Percentiles rank a stretch among this genome's conserved stretches.
Conservation (phyloP, 176 grass and related monocot species). For the Zizania latifolia region DNA sequence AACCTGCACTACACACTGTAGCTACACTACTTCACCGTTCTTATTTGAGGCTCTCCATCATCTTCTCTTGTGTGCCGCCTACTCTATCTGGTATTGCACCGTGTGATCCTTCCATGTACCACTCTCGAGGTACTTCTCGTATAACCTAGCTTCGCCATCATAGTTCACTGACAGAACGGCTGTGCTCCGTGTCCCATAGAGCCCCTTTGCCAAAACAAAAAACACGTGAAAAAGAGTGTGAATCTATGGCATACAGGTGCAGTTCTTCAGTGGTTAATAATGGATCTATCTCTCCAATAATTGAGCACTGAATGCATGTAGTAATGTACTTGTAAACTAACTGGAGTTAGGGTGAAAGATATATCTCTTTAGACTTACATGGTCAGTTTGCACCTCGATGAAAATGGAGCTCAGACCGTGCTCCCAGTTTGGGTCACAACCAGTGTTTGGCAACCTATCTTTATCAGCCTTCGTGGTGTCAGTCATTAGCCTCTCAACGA, state of each 20-base stretch:
- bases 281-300: not conserved
- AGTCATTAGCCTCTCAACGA: too few relatives aligned
- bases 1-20: conserved; percentile 11
- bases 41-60: conserved; percentile 27
- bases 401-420: conserved; percentile 73
- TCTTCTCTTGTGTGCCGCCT: conserved; percentile 1
- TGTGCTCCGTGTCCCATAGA: conserved; percentile 76
- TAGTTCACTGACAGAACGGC: conserved; percentile 60
- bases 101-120: conserved; percentile 83
- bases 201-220: conserved; percentile 43
- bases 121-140: conserved; percentile 85
- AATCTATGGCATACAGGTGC: not conserved
- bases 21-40: conserved; percentile 12
- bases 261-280: not conserved
- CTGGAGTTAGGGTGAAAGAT: not conserved
- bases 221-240: not conserved
- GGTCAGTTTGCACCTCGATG: conserved; percentile 60
- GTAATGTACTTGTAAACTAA: conserved; percentile 12
- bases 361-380: conserved; percentile 36
- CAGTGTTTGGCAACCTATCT: conserved; percentile 72
- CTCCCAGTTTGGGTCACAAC: conserved; percentile 65
- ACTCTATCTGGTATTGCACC: conserved; percentile 55
- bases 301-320: conserved; percentile 6
- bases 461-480: too few relatives aligned
- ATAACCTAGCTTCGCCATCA: conserved; percentile 64